These are phyloP conservation scores for Dissophora globulifera DNA, from an alignment of 192 early-diverging fungal genomes.

Conservation along the genomic window DNA sequence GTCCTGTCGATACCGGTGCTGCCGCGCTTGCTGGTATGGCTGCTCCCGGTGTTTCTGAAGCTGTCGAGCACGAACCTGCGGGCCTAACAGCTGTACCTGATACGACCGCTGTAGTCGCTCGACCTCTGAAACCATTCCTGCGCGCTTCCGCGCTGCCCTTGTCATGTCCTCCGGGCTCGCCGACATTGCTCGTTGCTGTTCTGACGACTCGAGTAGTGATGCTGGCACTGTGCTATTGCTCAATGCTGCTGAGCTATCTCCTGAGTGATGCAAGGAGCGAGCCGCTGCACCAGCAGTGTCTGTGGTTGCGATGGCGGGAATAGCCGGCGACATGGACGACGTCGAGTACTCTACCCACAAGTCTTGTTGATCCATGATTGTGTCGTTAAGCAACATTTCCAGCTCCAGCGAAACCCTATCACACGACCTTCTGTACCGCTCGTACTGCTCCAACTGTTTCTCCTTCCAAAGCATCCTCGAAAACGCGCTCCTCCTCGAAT, in stretches of 20 bases:
- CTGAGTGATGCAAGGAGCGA: too few species aligned
- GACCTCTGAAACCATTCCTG: background rate
- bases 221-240: too few species aligned
- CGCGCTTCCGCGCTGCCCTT: too few species aligned
- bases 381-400: slow-evolving; percentile 27
- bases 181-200: too few species aligned
- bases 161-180: too few species aligned
- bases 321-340: background rate
- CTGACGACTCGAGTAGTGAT: background rate
- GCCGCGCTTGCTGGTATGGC: too few species aligned
- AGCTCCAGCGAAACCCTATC: slow-evolving; percentile 39
- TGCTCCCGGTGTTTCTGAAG: background rate
- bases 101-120: slow-evolving; percentile 16
- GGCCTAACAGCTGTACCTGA: slow-evolving; percentile 13
- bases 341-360: background rate
- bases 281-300: too few species aligned
- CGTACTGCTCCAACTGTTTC: slow-evolving; percentile 48
- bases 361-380: slow-evolving; percentile 11
- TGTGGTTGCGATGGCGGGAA: too few species aligned
- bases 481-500: slow-evolving; percentile 6
- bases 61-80: slow-evolving; percentile 11
- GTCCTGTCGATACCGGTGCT: too few species aligned
- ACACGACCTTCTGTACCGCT: slow-evolving; percentile 36
- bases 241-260: too few species aligned
- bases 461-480: slow-evolving; percentile 47